Evolutionary conservation across 2,329 filamentous ascomycete genomes (phyloP).

Genomic region (Colletotrichum sp.): DNA sequence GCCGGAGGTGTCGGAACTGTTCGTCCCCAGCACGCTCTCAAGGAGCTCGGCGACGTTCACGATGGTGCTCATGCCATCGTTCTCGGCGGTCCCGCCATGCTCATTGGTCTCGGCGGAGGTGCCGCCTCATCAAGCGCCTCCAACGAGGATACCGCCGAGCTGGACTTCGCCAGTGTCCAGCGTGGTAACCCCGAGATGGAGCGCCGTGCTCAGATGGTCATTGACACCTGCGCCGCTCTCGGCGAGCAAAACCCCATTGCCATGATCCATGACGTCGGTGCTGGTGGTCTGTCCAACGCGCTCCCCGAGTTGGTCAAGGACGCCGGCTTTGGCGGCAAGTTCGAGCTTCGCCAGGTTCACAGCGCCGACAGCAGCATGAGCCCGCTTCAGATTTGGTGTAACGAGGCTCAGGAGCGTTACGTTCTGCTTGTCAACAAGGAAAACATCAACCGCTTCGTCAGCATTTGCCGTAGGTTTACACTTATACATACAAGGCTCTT

Average conservation of each 20-base stretch:
- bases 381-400: conserved; percentile 97
- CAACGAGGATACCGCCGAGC: conserved; percentile 84
- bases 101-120: conserved; percentile 94
- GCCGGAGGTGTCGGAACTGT: conserved; percentile 95
- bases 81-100: conserved; percentile 94
- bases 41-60: conserved; percentile 77
- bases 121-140: conserved; percentile 92
- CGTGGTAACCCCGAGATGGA: conserved; percentile 97
- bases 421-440: conserved; percentile 87
- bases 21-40: conserved; percentile 87
- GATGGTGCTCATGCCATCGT: conserved; percentile 92
- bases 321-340: conserved; percentile 86
- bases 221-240: conserved; percentile 88
- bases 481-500: not conserved
- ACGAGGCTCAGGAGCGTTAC: conserved; percentile 95
- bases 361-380: conserved; percentile 91
- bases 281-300: conserved; percentile 79
- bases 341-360: conserved; percentile 93
- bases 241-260: conserved; percentile 87
- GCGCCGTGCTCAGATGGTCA: conserved; percentile 94
- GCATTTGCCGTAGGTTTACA: conserved; percentile 59
- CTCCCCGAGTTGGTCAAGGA: conserved; percentile 87
- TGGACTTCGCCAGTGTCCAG: conserved; percentile 98
- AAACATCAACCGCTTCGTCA: conserved; percentile 75
- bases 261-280: conserved; percentile 97